Conservation (phyloP, 1,284 basidiomycete genomes). For the Lignosus rhinocerotis region DNA sequence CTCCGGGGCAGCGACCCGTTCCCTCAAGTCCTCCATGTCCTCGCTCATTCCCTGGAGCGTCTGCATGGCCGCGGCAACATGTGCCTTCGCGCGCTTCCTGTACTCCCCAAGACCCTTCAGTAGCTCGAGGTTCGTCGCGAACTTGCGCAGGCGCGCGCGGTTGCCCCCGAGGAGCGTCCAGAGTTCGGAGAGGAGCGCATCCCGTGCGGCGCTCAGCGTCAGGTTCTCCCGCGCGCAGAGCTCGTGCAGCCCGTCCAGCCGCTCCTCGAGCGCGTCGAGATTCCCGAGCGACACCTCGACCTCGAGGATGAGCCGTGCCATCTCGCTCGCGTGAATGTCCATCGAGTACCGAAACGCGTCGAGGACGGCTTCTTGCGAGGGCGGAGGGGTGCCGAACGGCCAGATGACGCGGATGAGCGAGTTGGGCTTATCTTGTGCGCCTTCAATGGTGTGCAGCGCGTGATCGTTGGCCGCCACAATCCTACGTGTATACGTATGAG, state of each 20-base stretch:
- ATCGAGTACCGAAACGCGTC: slow-evolving; percentile 61
- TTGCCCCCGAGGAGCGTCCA: slow-evolving; percentile 73
- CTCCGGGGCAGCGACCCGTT: slow-evolving; percentile 64
- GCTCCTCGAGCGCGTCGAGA: slow-evolving; percentile 61
- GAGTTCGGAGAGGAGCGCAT: slow-evolving; percentile 59
- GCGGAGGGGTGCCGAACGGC: slow-evolving; percentile 41
- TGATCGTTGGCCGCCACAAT: slow-evolving; percentile 72
- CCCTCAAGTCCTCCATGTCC: slow-evolving; percentile 73
- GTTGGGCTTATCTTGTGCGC: slow-evolving; percentile 41
- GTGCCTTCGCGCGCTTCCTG: slow-evolving; percentile 56
- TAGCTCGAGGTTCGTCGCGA: slow-evolving; percentile 50
- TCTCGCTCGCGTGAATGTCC: slow-evolving; percentile 52
- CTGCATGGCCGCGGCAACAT: slow-evolving; percentile 62
- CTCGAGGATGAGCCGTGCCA: slow-evolving; percentile 60
- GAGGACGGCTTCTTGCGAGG: slow-evolving; percentile 45
- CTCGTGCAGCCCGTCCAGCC: slow-evolving; percentile 55
- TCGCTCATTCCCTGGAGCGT: slow-evolving; percentile 61
- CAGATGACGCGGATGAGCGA: slow-evolving; percentile 43
- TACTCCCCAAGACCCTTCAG: slow-evolving; percentile 56
- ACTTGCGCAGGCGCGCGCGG: slow-evolving; percentile 42
- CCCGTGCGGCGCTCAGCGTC: slow-evolving; percentile 42
- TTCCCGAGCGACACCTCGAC: slow-evolving; percentile 54
- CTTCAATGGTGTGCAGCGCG: slow-evolving; percentile 61
- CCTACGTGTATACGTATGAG: slow-evolving; percentile 35
- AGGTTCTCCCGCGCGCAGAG: slow-evolving; percentile 57